phyloP scores from a whole-genome alignment of 345 rosid species.

The Brassica nigra region DNA sequence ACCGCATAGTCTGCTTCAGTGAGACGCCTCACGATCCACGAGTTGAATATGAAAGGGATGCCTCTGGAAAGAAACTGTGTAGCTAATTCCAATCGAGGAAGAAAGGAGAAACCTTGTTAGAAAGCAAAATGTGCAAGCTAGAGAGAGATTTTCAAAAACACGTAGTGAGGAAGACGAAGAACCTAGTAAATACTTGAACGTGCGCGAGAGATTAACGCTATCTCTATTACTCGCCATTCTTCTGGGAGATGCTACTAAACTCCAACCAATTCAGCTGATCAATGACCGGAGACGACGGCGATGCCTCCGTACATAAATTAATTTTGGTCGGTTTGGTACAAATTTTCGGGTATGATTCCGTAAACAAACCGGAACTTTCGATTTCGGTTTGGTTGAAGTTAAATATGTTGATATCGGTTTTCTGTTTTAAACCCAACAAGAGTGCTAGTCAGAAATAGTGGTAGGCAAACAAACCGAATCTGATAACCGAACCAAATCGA shows the following conservation, averaged over 20 bases:
- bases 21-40: constrained; percentile 86
- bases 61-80: constrained; percentile 86
- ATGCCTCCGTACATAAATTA: too few relatives aligned
- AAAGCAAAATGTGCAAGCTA: neutral
- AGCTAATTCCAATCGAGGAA: constrained; percentile 42
- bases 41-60: constrained; percentile 83
- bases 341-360: neutral
- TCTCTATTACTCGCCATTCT: constrained; percentile 35
- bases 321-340: neutral
- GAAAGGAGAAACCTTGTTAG: neutral
- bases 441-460: too few relatives aligned
- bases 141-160: neutral
- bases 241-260: constrained; percentile 23
- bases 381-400: neutral
- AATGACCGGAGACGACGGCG: constrained; percentile 7
- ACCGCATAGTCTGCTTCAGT: constrained; percentile 80
- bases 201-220: constrained; percentile 53
- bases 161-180: neutral
- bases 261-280: neutral
- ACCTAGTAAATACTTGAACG: constrained; percentile 68
- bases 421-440: neutral
- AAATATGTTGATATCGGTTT: too few relatives aligned
- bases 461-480: too few relatives aligned
- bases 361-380: neutral
- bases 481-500: too few relatives aligned